Percentiles rank a stretch among this genome's conserved stretches.
Evolutionary conservation across 2,329 filamentous ascomycete genomes (phyloP).

Genomic region (Diaporthe longicolla): DNA sequence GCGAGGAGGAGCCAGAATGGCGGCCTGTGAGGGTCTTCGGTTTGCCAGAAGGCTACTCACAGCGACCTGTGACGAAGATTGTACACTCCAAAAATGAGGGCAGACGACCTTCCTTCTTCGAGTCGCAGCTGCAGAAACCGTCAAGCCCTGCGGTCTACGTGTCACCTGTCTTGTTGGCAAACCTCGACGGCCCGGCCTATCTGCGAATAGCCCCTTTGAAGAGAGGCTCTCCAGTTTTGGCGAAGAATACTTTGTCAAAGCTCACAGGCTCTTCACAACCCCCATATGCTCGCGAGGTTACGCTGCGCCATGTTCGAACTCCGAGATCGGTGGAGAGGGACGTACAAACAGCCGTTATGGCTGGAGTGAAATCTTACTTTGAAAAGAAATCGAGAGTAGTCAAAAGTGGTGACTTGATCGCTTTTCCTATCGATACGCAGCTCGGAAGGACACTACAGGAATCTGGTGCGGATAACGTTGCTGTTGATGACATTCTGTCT

Average conservation of each 20-base stretch:
- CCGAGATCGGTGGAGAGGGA: conserved; percentile 88
- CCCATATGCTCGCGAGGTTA: conserved; percentile 80
- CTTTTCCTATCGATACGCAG: conserved; percentile 88
- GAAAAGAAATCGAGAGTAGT: conserved; percentile 85
- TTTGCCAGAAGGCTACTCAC: conserved; percentile 81
- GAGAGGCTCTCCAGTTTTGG: conserved; percentile 60
- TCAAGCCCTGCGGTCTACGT: conserved; percentile 77
- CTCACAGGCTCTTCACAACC: conserved; percentile 69
- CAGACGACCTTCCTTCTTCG: conserved; percentile 73
- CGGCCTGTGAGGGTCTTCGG: conserved; percentile 91
- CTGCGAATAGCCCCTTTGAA: conserved; percentile 82
- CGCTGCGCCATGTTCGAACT: conserved; percentile 88
- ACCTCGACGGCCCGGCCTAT: conserved; percentile 84
- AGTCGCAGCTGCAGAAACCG: conserved; percentile 75
- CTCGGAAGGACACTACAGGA: conserved; percentile 88
- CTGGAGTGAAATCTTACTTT: conserved; percentile 90
- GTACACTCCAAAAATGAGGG: conserved; percentile 66
- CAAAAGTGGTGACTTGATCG: conserved; percentile 89
- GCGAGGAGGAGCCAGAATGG: conserved; percentile 77
- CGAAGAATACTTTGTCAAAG: conserved; percentile 68
- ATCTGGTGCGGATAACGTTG: conserved; percentile 63
- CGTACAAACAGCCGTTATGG: conserved; percentile 87
- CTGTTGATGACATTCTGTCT: conserved; percentile 79
- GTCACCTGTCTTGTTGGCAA: conserved; percentile 89
- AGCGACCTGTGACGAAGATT: conserved; percentile 72